Conservation (phyloP, 176 grass and related monocot species). For the Carex myosuroides region DNA sequence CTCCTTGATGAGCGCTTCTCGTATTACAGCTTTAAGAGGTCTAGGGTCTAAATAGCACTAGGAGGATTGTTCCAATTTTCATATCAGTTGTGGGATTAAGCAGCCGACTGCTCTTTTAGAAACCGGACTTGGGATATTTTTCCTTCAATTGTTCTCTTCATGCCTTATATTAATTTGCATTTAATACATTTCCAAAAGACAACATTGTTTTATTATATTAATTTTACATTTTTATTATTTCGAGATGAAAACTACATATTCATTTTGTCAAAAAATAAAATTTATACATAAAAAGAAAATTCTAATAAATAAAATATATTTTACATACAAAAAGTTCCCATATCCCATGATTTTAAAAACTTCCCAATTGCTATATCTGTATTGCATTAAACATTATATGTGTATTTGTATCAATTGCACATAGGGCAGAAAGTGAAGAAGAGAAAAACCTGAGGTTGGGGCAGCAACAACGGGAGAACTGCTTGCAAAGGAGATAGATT, state of each 20-base stretch:
- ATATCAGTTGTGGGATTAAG: constrained; percentile 5
- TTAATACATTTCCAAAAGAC: not conserved
- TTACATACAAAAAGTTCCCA: not conserved
- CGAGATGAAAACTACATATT: not conserved
- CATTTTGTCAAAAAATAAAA: not conserved
- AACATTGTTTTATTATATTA: not conserved
- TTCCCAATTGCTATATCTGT: not conserved
- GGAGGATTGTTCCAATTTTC: not conserved
- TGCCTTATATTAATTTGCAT: not conserved
- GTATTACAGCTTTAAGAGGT: not conserved
- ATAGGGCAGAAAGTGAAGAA: not conserved
- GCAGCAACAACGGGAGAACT: constrained; percentile 23
- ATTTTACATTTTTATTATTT: not conserved
- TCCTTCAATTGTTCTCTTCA: not conserved
- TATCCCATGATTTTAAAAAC: not conserved
- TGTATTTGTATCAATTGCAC: not conserved
- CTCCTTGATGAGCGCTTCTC: not conserved
- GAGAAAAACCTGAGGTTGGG: constrained; percentile 43
- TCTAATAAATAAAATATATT: not conserved
- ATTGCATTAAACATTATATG: not conserved
- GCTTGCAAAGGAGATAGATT: constrained; percentile 30
- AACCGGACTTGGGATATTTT: not conserved
- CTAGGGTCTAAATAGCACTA: not conserved
- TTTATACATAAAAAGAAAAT: not conserved
- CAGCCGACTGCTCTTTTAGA: not conserved